Evolutionary conservation across 179 eudicot genomes (phyloP).

Genomic region (Camellia oleifera): DNA sequence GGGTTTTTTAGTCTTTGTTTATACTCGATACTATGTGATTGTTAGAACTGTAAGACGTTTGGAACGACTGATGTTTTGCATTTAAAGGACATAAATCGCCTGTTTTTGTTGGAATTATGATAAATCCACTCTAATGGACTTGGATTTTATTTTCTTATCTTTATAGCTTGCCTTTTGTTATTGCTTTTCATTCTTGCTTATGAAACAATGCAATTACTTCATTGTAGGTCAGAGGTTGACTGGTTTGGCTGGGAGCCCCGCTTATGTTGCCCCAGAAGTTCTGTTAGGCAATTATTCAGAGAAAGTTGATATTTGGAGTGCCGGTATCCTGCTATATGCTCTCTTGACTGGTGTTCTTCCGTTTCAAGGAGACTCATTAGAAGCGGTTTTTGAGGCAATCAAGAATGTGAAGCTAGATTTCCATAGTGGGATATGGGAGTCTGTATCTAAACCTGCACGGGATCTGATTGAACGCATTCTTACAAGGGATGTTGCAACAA

Average conservation of each 20-base stretch:
- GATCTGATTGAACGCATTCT: constrained; percentile 81
- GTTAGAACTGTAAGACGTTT: background rate
- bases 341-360: constrained; percentile 79
- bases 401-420: constrained; percentile 71
- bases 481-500: constrained; percentile 58
- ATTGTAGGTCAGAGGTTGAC: constrained; percentile 74
- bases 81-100: background rate
- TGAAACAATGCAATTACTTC: background rate
- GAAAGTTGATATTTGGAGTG: constrained; percentile 94
- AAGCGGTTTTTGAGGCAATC: constrained; percentile 78
- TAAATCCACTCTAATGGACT: background rate
- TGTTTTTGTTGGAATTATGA: background rate
- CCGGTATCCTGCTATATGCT: constrained; percentile 83
- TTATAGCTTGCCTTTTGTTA: background rate
- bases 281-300: constrained; percentile 71
- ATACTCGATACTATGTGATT: background rate
- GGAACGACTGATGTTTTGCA: background rate
- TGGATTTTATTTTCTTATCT: background rate
- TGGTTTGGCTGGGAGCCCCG: constrained; percentile 96
- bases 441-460: constrained; percentile 84
- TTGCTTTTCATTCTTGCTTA: constrained; percentile 3
- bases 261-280: constrained; percentile 96
- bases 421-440: constrained; percentile 62
- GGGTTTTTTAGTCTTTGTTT: background rate
- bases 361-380: constrained; percentile 78